phyloP scores from a whole-genome alignment of 2,329 filamentous ascomycete genomes.

The Laburnicola sp. region DNA sequence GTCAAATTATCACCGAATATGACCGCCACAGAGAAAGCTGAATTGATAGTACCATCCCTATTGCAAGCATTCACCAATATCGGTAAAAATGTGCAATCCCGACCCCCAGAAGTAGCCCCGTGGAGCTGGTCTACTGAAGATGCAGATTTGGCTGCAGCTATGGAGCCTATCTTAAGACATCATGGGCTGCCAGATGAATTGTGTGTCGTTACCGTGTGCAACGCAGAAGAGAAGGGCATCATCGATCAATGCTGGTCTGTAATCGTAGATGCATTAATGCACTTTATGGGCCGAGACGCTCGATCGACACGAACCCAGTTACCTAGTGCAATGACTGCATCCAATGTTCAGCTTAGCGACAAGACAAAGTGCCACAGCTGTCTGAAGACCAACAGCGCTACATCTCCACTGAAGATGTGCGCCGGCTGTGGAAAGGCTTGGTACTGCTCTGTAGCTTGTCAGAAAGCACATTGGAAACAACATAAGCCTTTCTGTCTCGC shows the following conservation, averaged over 20 bases:
- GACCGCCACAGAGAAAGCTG: not conserved
- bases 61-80: not conserved
- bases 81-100: not conserved
- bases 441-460: not conserved
- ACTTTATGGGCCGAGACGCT: not conserved
- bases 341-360: not conserved
- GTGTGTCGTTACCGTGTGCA: not conserved
- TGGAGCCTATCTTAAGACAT: not conserved
- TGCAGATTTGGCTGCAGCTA: not conserved
- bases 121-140: constrained; percentile 1
- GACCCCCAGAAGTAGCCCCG: not conserved
- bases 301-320: not conserved
- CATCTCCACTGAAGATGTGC: not conserved
- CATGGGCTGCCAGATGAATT: not conserved
- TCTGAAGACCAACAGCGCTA: not conserved
- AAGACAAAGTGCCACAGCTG: not conserved
- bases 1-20: not conserved
- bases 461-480: not conserved
- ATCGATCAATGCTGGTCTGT: not conserved
- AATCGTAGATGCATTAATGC: not conserved
- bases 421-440: not conserved
- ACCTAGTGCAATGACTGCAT: not conserved
- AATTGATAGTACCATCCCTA: not conserved
- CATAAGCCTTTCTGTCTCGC: not conserved
- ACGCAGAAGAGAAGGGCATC: not conserved